phyloP scores from a whole-genome alignment of 176 grass and related monocot species.

The Pharus latifolius region DNA sequence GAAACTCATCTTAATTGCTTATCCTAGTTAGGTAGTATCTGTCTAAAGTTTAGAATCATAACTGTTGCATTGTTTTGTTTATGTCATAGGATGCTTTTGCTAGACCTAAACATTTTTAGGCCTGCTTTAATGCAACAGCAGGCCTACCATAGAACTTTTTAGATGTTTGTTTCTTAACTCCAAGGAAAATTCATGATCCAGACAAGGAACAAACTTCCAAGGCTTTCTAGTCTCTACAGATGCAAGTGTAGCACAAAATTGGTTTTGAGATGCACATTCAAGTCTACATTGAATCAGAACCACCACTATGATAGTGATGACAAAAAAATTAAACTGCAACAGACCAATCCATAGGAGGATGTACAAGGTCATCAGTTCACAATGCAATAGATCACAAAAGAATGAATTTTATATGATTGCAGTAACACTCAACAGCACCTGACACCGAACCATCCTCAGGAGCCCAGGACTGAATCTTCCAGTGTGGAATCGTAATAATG shows the following conservation, averaged over 20 bases:
- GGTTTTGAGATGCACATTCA: neutral
- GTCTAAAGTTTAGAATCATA: too few species aligned
- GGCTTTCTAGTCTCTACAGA: too few species aligned
- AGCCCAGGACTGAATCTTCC: neutral
- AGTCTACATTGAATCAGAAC: neutral
- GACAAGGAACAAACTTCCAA: too few species aligned
- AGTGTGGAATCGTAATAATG: neutral
- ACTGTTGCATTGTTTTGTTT: too few species aligned
- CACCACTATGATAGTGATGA: neutral
- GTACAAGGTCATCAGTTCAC: neutral
- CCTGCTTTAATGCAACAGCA: too few species aligned
- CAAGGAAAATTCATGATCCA: too few species aligned
- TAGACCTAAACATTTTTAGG: too few species aligned
- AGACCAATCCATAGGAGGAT: neutral
- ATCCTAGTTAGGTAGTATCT: neutral
- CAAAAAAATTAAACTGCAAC: neutral
- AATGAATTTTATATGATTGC: neutral
- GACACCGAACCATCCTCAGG: neutral
- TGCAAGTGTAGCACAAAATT: neutral
- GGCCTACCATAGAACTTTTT: too few species aligned
- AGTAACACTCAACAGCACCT: neutral
- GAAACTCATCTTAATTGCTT: neutral
- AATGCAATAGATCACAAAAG: neutral
- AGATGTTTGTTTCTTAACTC: too few species aligned
- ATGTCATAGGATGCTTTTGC: too few species aligned